Base-by-base conservation (phyloP, 2,329 filamentous ascomycete species). In the Aspergillus sp. region DNA sequence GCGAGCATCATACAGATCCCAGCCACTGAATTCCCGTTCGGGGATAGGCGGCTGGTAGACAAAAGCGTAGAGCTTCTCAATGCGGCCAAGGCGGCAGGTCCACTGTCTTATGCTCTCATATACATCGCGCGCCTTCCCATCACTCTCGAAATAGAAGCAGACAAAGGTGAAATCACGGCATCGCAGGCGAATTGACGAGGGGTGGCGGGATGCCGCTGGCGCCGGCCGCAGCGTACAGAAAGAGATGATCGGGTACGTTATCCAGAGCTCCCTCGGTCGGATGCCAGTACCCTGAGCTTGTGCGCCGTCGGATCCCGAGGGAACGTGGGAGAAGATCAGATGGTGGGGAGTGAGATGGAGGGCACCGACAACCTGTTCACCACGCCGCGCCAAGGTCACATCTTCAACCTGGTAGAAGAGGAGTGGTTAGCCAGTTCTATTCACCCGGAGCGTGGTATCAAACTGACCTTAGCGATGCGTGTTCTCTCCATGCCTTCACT, bases 131-230 rank as follows among this genome's bases (percentile, higher is more conserved):
- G 86, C 89, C 43, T 78, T 70, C 33, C 71, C 71, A 49, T 88
- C 81, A 35, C 81, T 76, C 13, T 66, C 54, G 55, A 98, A 93
- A 60, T 88, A 86, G 63, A 98, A 88, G 40, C 84, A 88, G 40
- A 94, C 78, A 60, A 88, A 94, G 30, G 78, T 89, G 57, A 98
- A 96, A 66, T 98, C 91, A 36, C 89, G 82, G 55, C 88, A 86
- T 33, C 86, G 80, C 40, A 98, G 67, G 32, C 89, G 81, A 52
- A 98, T 86, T 3, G 84, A 83, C 4, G 88, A 86, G 19, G 78
- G 73, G 40, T 86, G 74, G 31, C 77, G 74, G 36, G 82, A 81
- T 8, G 71, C 68, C 5, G 75, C 70, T 12, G 82, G 80, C 29
- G 80, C 78, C 16, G 86, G 82, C 38, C 85, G 77, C 44, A 89